These are phyloP conservation scores for Trichoderma brevicompactum DNA, from an alignment of 2,329 filamentous ascomycete genomes.

Conservation along the genomic window DNA sequence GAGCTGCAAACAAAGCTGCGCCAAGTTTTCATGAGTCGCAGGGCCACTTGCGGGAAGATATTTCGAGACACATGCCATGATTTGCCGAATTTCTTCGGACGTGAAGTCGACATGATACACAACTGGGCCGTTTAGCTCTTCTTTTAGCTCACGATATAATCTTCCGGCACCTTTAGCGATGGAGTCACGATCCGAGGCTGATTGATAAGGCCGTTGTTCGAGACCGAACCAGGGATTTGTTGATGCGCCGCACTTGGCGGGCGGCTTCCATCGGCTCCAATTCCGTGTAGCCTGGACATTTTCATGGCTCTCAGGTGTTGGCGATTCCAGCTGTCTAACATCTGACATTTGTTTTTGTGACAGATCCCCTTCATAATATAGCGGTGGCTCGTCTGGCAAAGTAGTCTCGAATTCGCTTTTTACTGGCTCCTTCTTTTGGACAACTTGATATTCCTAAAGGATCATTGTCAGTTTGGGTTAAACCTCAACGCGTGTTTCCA, in stretches of 20 bases:
- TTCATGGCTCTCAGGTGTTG: neutral
- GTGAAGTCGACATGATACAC: constrained; percentile 55
- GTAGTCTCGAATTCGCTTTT: neutral
- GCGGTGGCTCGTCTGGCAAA: neutral
- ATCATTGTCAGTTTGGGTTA: neutral
- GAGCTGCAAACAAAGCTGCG: constrained; percentile 31
- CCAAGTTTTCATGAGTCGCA: constrained; percentile 33
- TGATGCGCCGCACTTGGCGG: constrained; percentile 1
- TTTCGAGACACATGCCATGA: constrained; percentile 34
- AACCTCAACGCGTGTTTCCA: too few relatives aligned
- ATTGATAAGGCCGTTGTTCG: constrained; percentile 36
- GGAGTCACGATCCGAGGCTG: constrained; percentile 36
- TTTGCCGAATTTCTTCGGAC: constrained; percentile 42
- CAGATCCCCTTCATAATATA: neutral
- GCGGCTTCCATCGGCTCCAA: constrained; percentile 8
- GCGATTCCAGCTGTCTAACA: neutral
- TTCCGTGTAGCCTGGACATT: neutral
- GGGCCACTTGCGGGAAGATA: constrained; percentile 30
- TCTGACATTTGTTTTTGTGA: neutral
- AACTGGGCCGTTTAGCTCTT: constrained; percentile 25
- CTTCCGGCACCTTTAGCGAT: constrained; percentile 36
- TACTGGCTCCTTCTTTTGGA: neutral
- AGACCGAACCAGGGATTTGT: constrained; percentile 28
- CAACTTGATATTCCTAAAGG: neutral
- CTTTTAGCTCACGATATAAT: constrained; percentile 13